Base-by-base conservation (phyloP, 2,329 filamentous ascomycete genomes). In the Pseudomassariella vexata region DNA sequence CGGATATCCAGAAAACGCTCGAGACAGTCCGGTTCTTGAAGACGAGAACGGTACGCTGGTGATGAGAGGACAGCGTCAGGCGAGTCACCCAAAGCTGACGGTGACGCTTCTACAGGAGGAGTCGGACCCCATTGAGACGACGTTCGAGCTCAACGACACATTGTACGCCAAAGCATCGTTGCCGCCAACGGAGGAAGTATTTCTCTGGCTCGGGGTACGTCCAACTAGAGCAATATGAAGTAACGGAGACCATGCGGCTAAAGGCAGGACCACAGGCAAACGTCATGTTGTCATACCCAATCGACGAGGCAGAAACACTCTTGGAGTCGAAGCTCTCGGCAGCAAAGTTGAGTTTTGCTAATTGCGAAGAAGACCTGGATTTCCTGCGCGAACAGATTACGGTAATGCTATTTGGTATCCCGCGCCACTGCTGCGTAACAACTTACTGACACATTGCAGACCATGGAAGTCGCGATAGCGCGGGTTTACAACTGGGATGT, bases 401-500 rank as follows among this genome's bases (percentile, higher is more conserved):
- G 42, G 89, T 94, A n/a, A n/a, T n/a, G n/a, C n/a, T n/a, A n/a
- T n/a, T n/a, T n/a, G n/a, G n/a, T 6, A 12, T 24, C 22, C 6
- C 8, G 19, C 17, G 24, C 23, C 16, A 18, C 20, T 15, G 12
- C 9, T 11, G 9, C 8, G n/a, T n/a, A 14, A 10, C 7, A n/a
- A 17, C n/a, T 11, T 32, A 33, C 36, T 35, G 28, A 35, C 28
- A 8, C 17, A 11, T 12, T 29, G 18, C 5, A 94, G 86, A 95
- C 89, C 0, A 82, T 98, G 68, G 92, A 98, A 61, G 92, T 98
- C 20, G 92, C 92, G 4, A 88, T 90, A 24, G 92, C 92, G 15
- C 75, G 92, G 43, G 89, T 98, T n/a, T 96, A 98, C 62, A 98
- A 98, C 61, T 96, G 92, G 90, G 92, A 98, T 52, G 88, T 98